Conservation (phyloP, 345 rosid species). For the Eucalyptus tenuipes region DNA sequence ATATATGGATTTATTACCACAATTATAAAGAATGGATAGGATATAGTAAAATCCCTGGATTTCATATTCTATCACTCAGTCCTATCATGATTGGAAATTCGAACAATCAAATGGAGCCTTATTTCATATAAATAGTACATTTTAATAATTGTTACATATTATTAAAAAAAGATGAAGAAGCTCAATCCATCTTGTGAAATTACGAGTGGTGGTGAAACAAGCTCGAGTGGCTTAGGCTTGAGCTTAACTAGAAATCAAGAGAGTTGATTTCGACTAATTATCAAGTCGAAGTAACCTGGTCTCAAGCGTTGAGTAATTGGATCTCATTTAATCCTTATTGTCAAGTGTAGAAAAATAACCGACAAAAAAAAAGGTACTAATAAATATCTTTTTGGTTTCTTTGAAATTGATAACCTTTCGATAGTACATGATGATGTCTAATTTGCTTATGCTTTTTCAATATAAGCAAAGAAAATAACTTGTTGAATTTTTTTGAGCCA, state of each 20-base stretch:
- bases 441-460: neutral
- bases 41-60: rapidly evolving
- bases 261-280: neutral
- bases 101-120: too few species aligned
- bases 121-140: neutral
- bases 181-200: neutral
- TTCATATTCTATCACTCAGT: rapidly evolving
- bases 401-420: rapidly evolving
- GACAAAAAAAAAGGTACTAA: neutral
- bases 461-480: neutral
- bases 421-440: neutral
- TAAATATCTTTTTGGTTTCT: neutral
- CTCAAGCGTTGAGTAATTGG: neutral
- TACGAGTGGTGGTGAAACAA: rapidly evolving
- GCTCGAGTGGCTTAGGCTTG: neutral
- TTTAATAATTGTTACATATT: neutral
- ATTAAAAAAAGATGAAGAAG: neutral
- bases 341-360: rapidly evolving
- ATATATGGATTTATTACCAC: rapidly evolving
- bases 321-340: neutral
- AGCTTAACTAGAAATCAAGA: neutral
- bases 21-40: rapidly evolving
- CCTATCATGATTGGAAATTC: rapidly evolving
- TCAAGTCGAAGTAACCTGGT: rapidly evolving
- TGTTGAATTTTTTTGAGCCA: too few species aligned